phyloP scores from a whole-genome alignment of 495 filamentous ascomycete genomes.

The Copromyces sp. region DNA sequence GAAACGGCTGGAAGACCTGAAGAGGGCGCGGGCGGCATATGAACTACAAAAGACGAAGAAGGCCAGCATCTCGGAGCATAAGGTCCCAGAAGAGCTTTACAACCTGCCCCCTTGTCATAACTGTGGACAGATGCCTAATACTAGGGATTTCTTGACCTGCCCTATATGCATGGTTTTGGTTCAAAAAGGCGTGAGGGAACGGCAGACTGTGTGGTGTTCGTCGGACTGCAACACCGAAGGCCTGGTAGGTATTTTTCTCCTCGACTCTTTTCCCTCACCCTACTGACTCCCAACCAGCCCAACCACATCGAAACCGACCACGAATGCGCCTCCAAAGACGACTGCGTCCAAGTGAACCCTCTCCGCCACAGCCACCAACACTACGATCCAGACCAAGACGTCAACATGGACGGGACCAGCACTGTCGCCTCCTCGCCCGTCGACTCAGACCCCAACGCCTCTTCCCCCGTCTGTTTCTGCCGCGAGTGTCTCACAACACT shows the following conservation, averaged over 20 bases:
- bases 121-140: slow-evolving; percentile 21
- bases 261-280: neutral
- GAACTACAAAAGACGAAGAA: slow-evolving; percentile 30
- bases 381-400: neutral
- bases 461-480: slow-evolving; percentile 22
- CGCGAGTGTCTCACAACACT: slow-evolving; percentile 28
- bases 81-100: slow-evolving; percentile 20
- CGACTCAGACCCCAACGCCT: neutral
- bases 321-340: slow-evolving; percentile 13
- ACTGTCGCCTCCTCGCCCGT: neutral
- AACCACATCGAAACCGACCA: slow-evolving; percentile 13
- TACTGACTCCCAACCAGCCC: slow-evolving; percentile 4
- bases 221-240: slow-evolving; percentile 29
- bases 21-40: slow-evolving; percentile 32
- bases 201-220: slow-evolving; percentile 34
- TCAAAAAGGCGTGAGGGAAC: slow-evolving; percentile 13
- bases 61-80: slow-evolving; percentile 16
- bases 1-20: slow-evolving; percentile 31
- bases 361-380: neutral
- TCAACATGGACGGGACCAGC: slow-evolving; percentile 2
- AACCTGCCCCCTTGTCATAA: slow-evolving; percentile 27
- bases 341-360: slow-evolving; percentile 11
- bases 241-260: slow-evolving; percentile 25
- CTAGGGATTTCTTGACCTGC: slow-evolving; percentile 26
- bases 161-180: slow-evolving; percentile 30